phyloP scores from a whole-genome alignment of 2,329 filamentous ascomycete species.

The Macrophomina tecta region DNA sequence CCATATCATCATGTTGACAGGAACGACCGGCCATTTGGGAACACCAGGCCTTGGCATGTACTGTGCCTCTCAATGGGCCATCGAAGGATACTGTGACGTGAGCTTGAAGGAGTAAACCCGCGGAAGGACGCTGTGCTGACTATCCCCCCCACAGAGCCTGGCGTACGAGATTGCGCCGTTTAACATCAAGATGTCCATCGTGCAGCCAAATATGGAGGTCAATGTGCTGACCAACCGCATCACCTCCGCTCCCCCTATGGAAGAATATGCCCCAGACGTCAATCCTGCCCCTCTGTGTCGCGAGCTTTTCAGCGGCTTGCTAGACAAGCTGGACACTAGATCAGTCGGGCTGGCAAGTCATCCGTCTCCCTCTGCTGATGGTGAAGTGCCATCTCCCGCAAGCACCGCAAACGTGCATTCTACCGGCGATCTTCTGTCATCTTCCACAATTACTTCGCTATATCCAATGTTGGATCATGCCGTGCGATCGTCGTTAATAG shows the following conservation, averaged over 20 bases:
- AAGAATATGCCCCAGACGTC: constrained; percentile 69
- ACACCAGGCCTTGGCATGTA: constrained; percentile 91
- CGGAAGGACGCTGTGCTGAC: not conserved
- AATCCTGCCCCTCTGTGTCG: constrained; percentile 82
- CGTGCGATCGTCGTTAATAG: constrained; percentile 75
- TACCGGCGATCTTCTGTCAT: constrained; percentile 54
- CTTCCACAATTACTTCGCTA: constrained; percentile 64
- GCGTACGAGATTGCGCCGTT: constrained; percentile 96
- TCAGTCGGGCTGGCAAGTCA: constrained; percentile 35
- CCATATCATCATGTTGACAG: constrained; percentile 88
- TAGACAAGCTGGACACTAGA: constrained; percentile 71
- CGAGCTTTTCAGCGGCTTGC: constrained; percentile 79
- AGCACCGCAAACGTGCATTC: constrained; percentile 37
- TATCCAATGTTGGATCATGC: constrained; percentile 73
- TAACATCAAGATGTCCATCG: constrained; percentile 93
- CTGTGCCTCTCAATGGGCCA: constrained; percentile 89
- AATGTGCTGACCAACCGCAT: constrained; percentile 86
- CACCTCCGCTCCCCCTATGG: constrained; percentile 79
- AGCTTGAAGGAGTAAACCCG: not conserved
- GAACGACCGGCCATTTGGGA: constrained; percentile 88
- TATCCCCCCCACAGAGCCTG: constrained; percentile 60
- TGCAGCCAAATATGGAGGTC: constrained; percentile 95
- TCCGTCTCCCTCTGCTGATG: constrained; percentile 10
- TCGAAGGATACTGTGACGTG: constrained; percentile 94
- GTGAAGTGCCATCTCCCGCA: constrained; percentile 28